These are phyloP conservation scores for Schizophyllum amplum DNA, from an alignment of 1,284 basidiomycete genomes.

Conservation along the genomic window DNA sequence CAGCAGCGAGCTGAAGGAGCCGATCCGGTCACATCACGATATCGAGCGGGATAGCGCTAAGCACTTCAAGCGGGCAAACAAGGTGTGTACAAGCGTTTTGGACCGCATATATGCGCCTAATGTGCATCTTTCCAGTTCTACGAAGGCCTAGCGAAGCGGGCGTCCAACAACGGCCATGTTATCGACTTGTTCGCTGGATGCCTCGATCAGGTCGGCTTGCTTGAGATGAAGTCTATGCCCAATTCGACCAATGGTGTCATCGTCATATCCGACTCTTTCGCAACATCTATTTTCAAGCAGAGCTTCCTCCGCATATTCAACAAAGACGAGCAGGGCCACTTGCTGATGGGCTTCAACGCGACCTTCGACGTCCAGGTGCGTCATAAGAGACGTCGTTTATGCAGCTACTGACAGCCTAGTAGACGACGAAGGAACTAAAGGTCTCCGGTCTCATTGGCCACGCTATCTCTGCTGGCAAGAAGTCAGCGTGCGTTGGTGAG, in stretches of 20 bases:
- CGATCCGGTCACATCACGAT: conserved; percentile 98
- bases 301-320: conserved; percentile 90
- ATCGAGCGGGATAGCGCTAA: conserved; percentile 97
- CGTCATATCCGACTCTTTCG: conserved; percentile 95
- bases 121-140: conserved; percentile 62
- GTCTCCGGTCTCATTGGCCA: conserved; percentile 98
- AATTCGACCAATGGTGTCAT: conserved; percentile 97
- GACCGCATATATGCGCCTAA: conserved; percentile 1
- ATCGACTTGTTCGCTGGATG: conserved; percentile 97
- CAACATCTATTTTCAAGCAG: conserved; percentile 99
- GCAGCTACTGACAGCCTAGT: conserved; percentile 3
- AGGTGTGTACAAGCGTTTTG: too few species aligned
- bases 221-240: conserved; percentile 95
- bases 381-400: not conserved
- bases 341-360: conserved; percentile 99
- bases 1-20: conserved; percentile 91
- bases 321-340: conserved; percentile 89
- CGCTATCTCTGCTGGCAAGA: conserved; percentile 95
- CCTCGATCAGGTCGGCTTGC: conserved; percentile 93
- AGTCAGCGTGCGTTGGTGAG: conserved; percentile 94
- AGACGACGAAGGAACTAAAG: conserved; percentile 98
- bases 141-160: conserved; percentile 91
- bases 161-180: conserved; percentile 90
- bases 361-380: conserved; percentile 94
- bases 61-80: conserved; percentile 95